Base-by-base conservation (phyloP, 148 eudicot genomes). In the Cornus suecica region DNA sequence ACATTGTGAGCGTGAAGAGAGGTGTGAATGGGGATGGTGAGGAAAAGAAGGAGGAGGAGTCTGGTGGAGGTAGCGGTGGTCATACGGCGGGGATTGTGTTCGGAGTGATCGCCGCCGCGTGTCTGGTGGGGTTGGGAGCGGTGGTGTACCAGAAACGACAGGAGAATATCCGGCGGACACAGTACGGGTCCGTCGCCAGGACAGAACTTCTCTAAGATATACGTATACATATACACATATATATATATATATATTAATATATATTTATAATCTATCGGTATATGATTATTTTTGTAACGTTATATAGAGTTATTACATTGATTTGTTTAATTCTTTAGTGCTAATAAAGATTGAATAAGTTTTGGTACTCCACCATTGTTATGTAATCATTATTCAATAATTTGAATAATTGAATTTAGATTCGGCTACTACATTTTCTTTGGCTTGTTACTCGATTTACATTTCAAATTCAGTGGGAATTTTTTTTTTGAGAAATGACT, bases 131-230 rank as follows among this genome's bases (percentile, higher is more conserved):
- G 0, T 6, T 82, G 3, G 88, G 73, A 5, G 88, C 73, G 3
- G 23, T 77, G 64, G 41, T 88, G 41, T 85, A 81, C 69, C 78
- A 74, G 86, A 88, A 88, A 71, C 80, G 88, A 26, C 79, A 69
- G 80, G 77, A 80, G 61, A 88, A 88, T 52, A 76, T 88, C 8
- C 82, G 66, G 65, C 77, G 91, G 37, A 61, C 88, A 26, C 78
- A 80, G 84, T 85, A 63, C 74, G 85, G 87, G 51, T 75, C 79
- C 85, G 75, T 64, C 10, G 79, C 86, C n/a, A 79, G 85, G 71
- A 76, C 65, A 28, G 86, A 78, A 37, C 8, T 83, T 48, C 81
- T 83, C 66, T 83, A 76, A 76, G 78, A 74, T 18, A 48, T 48
- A 74, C 25, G 4, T 26, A 60, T 2, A 70, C 11, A n/a, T n/a